A percentile compares a stretch with the other conserved stretches of the same genome.
Conservation (phyloP, 352 stramenopile species). For the Pythium grandisporangium region DNA sequence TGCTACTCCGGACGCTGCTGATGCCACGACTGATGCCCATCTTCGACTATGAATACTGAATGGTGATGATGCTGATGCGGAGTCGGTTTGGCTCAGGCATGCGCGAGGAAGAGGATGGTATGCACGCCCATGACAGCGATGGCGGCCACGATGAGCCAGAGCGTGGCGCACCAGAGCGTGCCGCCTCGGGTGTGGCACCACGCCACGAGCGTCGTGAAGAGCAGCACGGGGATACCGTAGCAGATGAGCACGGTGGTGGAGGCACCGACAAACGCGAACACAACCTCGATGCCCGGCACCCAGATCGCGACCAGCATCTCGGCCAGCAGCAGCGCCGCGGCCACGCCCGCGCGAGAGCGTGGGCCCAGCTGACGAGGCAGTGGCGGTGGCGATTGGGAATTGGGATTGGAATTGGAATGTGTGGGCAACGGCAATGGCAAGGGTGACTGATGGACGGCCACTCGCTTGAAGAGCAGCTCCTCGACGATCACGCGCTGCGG, state of each 20-base stretch:
- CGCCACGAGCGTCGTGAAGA: constrained; percentile 14
- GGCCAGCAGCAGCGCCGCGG: constrained; percentile 4
- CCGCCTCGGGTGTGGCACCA: constrained; percentile 2
- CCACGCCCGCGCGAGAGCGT: constrained; percentile 1
- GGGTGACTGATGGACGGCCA: not conserved
- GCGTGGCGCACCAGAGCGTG: not conserved
- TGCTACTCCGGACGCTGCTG: too few species aligned
- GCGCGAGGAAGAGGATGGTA: constrained; percentile 9
- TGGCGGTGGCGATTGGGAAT: too few species aligned
- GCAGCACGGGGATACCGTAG: constrained; percentile 15
- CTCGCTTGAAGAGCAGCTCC: constrained; percentile 4
- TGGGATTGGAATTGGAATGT: too few species aligned
- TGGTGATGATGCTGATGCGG: too few species aligned
- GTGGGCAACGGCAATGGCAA: too few species aligned
- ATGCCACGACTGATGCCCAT: too few species aligned
- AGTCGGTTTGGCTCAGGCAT: too few species aligned
- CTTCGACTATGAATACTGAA: too few species aligned
- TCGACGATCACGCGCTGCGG: constrained; percentile 10
- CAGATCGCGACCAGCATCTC: constrained; percentile 12
- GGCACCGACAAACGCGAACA: constrained; percentile 8
- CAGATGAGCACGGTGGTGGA: constrained; percentile 17
- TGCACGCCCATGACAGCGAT: constrained; percentile 2
- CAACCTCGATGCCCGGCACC: constrained; percentile 15
- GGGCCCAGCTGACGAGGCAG: too few species aligned
- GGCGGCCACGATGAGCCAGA: constrained; percentile 7